These are phyloP conservation scores for Fraxinus albicans DNA, from an alignment of 305 asterid species.

Conservation along the genomic window DNA sequence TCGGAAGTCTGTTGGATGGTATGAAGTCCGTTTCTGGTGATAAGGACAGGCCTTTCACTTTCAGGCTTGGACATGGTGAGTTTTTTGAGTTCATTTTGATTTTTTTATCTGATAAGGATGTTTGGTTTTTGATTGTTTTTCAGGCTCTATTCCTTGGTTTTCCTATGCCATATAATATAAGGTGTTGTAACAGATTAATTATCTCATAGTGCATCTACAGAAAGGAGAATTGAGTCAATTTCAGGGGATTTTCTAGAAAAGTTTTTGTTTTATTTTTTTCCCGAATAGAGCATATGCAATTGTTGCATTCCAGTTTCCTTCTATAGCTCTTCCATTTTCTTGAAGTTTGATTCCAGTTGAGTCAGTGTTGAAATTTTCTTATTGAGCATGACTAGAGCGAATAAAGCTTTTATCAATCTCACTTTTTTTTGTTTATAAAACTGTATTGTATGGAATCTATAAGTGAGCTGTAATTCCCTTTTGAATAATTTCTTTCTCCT, in stretches of 20 bases:
- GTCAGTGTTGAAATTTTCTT: not conserved
- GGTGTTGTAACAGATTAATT: not conserved
- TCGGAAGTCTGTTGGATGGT: constrained; percentile 55
- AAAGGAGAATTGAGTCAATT: not conserved
- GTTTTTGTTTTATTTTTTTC: not conserved
- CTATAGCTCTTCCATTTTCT: not conserved
- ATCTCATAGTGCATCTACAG: not conserved
- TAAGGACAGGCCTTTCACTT: constrained; percentile 40
- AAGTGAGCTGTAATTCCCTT: not conserved
- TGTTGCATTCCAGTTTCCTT: not conserved
- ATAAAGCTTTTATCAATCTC: not conserved
- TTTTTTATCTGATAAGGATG: not conserved
- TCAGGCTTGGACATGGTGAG: constrained; percentile 64
- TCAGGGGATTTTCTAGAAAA: not conserved
- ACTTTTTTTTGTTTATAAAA: not conserved
- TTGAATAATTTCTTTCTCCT: too few relatives aligned
- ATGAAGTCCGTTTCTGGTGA: constrained; percentile 51
- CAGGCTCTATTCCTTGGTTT: not conserved
- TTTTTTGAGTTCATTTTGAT: not conserved
- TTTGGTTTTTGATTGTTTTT: not conserved
- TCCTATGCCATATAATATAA: not conserved
- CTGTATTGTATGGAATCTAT: not conserved
- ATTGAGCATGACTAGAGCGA: not conserved
- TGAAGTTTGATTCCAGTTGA: not conserved
- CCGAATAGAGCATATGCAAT: not conserved